A percentile compares a stretch with the other conserved stretches of the same genome.
phyloP scores from a whole-genome alignment of 345 rosid genomes.

The Erysimum cheiranthoides region DNA sequence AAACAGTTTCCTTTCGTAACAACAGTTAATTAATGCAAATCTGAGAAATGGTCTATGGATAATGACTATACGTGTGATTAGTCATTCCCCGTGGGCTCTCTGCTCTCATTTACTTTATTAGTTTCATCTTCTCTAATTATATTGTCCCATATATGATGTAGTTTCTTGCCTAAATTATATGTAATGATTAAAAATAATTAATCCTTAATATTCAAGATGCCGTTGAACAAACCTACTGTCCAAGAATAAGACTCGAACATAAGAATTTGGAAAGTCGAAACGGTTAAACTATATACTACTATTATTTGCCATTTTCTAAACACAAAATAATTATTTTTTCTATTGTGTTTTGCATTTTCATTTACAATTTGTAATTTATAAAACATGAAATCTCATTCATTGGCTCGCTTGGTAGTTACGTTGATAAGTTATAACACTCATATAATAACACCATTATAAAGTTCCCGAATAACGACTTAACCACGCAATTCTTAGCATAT shows the following conservation, averaged over 20 bases:
- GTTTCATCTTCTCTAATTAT: slow-evolving; percentile 35
- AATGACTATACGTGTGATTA: slow-evolving; percentile 23
- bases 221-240: slow-evolving; percentile 34
- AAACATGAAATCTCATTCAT: neutral
- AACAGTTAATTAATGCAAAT: slow-evolving; percentile 26
- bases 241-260: slow-evolving; percentile 29
- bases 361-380: neutral
- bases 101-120: slow-evolving; percentile 26
- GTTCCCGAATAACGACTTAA: neutral
- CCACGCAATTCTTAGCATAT: slow-evolving; percentile 11
- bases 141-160: slow-evolving; percentile 22
- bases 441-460: neutral
- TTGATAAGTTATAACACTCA: slow-evolving; percentile 18
- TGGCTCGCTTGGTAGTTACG: slow-evolving; percentile 1
- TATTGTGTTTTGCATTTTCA: neutral
- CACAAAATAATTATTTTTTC: neutral
- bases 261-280: slow-evolving; percentile 24
- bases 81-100: slow-evolving; percentile 26
- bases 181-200: neutral
- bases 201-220: slow-evolving; percentile 20
- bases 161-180: slow-evolving; percentile 20
- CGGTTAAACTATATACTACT: neutral
- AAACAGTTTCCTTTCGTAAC: slow-evolving; percentile 23
- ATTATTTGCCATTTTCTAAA: neutral
- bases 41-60: slow-evolving; percentile 30